Evolutionary conservation across 1,139 yeast genomes (phyloP).

Genomic region (Candida dubliniensis): DNA sequence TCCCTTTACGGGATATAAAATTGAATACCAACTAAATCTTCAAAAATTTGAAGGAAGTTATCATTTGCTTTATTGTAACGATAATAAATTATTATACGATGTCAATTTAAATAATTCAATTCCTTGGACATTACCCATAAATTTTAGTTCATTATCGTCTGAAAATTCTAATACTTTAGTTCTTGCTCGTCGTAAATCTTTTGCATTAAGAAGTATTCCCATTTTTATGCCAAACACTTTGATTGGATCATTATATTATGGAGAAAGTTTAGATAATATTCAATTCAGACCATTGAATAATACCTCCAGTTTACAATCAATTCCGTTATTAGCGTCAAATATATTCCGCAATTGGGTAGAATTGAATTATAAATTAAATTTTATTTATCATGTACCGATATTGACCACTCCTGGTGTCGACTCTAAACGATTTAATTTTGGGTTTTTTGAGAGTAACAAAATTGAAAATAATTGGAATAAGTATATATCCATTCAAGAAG

Average conservation of each 20-base stretch:
- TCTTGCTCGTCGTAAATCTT: constrained; percentile 27
- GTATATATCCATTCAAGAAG: constrained; percentile 21
- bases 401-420: constrained; percentile 32
- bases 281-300: constrained; percentile 10
- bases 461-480: constrained; percentile 20
- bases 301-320: constrained; percentile 13
- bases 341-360: constrained; percentile 31
- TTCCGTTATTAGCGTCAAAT: constrained; percentile 33
- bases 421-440: constrained; percentile 19
- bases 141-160: constrained; percentile 7
- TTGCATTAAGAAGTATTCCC: constrained; percentile 24
- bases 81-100: constrained; percentile 30
- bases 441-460: constrained; percentile 11
- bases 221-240: constrained; percentile 27
- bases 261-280: constrained; percentile 6
- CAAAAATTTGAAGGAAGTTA: constrained; percentile 17
- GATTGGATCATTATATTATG: constrained; percentile 27
- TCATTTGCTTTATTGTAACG: constrained; percentile 31
- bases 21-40: constrained; percentile 27
- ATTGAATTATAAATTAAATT: constrained; percentile 18
- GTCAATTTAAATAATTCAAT: constrained; percentile 23
- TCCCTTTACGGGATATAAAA: constrained; percentile 35
- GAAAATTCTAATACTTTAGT: constrained; percentile 11
- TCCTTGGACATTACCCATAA: constrained; percentile 25
- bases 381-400: constrained; percentile 31